phyloP scores from a whole-genome alignment of 2,329 filamentous ascomycete species.

The Colletotrichum liaoningense region DNA sequence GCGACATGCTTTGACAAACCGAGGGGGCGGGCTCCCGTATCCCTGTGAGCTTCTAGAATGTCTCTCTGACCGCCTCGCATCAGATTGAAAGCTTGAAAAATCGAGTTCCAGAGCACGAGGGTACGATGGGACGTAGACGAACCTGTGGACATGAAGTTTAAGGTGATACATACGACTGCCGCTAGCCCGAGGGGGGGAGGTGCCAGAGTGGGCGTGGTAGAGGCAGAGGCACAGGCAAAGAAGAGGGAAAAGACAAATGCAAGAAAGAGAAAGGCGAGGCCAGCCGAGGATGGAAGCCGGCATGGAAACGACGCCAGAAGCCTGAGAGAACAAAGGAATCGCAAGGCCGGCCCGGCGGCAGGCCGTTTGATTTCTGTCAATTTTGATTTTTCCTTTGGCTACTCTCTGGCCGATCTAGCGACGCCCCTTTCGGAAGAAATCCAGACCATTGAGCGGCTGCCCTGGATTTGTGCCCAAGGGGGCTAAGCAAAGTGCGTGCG shows the following conservation, averaged over 20 bases:
- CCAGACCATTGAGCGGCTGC: neutral
- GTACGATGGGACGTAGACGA: slow-evolving; percentile 26
- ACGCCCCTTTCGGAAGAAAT: neutral
- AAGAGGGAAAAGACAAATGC: neutral
- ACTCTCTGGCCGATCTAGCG: neutral
- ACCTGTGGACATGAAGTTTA: slow-evolving; percentile 21
- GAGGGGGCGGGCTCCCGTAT: neutral
- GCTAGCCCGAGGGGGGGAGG: neutral
- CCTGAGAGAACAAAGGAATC: slow-evolving; percentile 30
- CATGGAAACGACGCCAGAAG: slow-evolving; percentile 24
- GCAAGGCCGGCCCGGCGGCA: neutral
- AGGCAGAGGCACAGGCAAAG: neutral
- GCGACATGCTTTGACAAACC: neutral
- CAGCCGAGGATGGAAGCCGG: slow-evolving; percentile 5
- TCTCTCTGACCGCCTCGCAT: neutral
- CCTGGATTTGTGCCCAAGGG: neutral
- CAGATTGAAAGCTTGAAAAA: neutral
- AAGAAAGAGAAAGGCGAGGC: neutral
- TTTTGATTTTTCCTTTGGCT: neutral
- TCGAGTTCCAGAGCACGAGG: neutral
- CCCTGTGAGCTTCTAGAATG: slow-evolving; percentile 3
- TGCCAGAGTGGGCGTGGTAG: neutral
- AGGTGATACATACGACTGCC: neutral
- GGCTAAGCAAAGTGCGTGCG: neutral
- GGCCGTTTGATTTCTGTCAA: slow-evolving; percentile 14